phyloP scores from a whole-genome alignment of 2,329 filamentous ascomycete genomes.

The Sclerotinia trifoliorum region DNA sequence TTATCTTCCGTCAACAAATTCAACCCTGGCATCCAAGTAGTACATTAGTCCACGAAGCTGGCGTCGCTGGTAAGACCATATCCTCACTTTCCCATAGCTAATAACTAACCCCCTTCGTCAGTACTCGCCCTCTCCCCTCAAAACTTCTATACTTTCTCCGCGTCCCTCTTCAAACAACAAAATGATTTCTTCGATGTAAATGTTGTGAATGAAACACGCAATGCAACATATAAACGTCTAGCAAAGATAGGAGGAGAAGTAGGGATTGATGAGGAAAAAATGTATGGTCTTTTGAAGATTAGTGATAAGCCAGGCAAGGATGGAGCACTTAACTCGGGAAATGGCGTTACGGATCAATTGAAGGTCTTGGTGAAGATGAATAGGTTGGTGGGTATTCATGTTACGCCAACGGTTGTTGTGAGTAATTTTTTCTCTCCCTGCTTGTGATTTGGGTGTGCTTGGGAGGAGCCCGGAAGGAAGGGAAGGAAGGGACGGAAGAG shows the following conservation, averaged over 20 bases:
- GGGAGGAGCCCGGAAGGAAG: not conserved
- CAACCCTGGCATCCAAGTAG: slow-evolving; percentile 94
- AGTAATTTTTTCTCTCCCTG: not conserved
- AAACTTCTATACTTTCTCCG: slow-evolving; percentile 78
- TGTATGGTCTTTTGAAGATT: slow-evolving; percentile 69
- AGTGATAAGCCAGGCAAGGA: slow-evolving; percentile 64
- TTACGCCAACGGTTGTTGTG: slow-evolving; percentile 78
- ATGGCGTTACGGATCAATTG: slow-evolving; percentile 78
- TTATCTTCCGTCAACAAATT: slow-evolving; percentile 88
- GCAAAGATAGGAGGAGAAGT: slow-evolving; percentile 67
- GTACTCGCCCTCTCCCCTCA: slow-evolving; percentile 44
- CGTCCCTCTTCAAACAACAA: slow-evolving; percentile 59
- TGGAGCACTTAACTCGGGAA: slow-evolving; percentile 73
- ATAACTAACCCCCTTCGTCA: not conserved
- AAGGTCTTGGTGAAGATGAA: slow-evolving; percentile 81
- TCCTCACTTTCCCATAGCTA: not conserved
- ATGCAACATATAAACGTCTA: slow-evolving; percentile 77
- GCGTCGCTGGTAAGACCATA: slow-evolving; percentile 55
- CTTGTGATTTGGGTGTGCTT: not conserved
- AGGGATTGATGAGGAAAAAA: slow-evolving; percentile 66
- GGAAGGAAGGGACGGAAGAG: not conserved
- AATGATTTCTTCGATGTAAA: slow-evolving; percentile 79
- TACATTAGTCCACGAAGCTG: slow-evolving; percentile 79
- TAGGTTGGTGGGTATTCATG: slow-evolving; percentile 78
- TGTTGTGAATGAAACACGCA: slow-evolving; percentile 80